Evolutionary conservation across 2,329 filamentous ascomycete species (phyloP), one percentile per base, ranked within the genome.

Genomic region (Alternaria consortialis): DNA sequence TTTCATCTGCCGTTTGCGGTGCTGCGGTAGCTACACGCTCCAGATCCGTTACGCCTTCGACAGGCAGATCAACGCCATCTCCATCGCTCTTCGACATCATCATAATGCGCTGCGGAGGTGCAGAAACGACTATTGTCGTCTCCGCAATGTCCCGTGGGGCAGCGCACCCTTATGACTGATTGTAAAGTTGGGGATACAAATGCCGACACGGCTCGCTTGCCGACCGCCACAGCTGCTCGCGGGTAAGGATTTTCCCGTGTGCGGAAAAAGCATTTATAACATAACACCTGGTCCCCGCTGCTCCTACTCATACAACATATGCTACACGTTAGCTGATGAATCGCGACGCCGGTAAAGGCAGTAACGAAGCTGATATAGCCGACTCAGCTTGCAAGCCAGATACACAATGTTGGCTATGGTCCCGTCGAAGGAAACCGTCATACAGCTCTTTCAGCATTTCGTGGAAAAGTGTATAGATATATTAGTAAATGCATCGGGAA

Each of bases 11-110:
- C 6, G 29, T 15, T n/a, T 39, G 37, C 8, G 48, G 47, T 42
- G 48, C 39, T 17, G 44, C 43, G 7, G 40, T 44, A 7, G 47
- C 53, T 20, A 43, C 63, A 2, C 50, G 52, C 36, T 59, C 58
- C 7, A 58, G 23, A 27, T 63, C 59, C 23, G 55, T 58, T 4
- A 51, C 53, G n/a, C 32, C 39, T 8, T 32, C 20, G 0, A 27
- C 25, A 11, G 29, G 36, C 12, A 11, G 1, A n/a, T n/a, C 40
- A 0, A 8, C 9, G 12, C 9, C 6, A 1, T 25, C 47, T 0
- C 36, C 60, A 9, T 37, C 17, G 7, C 5, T 17, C 5, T 51
- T 51, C 15, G 34, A 32, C 60, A 62, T 61, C 6, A 11, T 37
- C 34, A 13, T n/a, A 8, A 37, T 11, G 4, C n/a, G 4, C 31